Conservation (phyloP, 192 early-diverging fungal genomes). For the Entophlyctis helioformis region DNA sequence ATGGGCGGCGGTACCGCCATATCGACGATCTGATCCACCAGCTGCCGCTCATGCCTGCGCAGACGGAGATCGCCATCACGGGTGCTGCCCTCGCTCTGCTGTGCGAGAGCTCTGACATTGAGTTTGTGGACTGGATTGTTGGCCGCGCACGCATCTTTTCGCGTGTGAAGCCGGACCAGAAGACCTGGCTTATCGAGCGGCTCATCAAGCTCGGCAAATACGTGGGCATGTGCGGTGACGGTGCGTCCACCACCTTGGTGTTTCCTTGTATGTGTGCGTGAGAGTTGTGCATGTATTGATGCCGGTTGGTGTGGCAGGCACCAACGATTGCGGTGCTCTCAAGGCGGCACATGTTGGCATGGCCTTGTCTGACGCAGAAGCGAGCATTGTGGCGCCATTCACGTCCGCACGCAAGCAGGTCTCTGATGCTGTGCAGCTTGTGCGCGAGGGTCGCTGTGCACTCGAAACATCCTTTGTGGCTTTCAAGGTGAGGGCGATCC, state of each 20-base stretch:
- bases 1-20: no score
- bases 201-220: constrained; percentile 60
- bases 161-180: constrained; percentile 66
- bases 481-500: constrained; percentile 28
- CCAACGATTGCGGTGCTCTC: constrained; percentile 74
- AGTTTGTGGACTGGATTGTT: constrained; percentile 36
- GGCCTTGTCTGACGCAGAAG: constrained; percentile 70
- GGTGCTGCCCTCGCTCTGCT: constrained; percentile 56
- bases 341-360: constrained; percentile 77
- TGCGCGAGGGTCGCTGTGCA: constrained; percentile 64
- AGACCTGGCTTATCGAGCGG: constrained; percentile 53
- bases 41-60: constrained; percentile 3
- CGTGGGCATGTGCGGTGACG: constrained; percentile 82
- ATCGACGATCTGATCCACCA: constrained; percentile 5
- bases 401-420: constrained; percentile 50
- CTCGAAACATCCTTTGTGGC: constrained; percentile 65
- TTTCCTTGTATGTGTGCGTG: no score
- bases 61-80: constrained; percentile 56
- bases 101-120: constrained; percentile 12
- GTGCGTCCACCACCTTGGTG: no score
- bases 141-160: constrained; percentile 58
- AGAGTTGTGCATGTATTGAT: no score
- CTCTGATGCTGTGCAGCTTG: constrained; percentile 36
- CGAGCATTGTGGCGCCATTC: constrained; percentile 79
- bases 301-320: not conserved